Evolutionary conservation across 2,329 filamentous ascomycete species (phyloP).

Genomic region (Pseudomassariella vexata): DNA sequence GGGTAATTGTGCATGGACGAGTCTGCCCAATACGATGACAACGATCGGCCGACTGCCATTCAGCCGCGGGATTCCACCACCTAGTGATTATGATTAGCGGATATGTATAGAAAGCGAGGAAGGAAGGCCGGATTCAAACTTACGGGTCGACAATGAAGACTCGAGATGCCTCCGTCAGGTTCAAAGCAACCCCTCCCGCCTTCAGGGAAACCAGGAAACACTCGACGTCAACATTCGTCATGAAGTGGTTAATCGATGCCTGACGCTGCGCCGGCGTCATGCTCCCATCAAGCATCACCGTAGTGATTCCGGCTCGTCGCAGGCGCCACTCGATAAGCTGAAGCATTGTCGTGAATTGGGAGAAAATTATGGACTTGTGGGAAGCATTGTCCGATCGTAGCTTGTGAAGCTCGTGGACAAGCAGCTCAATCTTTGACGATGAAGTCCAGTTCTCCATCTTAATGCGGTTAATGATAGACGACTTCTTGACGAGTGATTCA

Average conservation of each 20-base stretch:
- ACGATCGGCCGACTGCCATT: constrained; percentile 95
- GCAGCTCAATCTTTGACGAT: constrained; percentile 94
- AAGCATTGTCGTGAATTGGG: constrained; percentile 94
- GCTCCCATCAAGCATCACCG: constrained; percentile 94
- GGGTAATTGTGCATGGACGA: constrained; percentile 87
- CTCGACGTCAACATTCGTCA: constrained; percentile 90
- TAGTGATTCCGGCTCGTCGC: constrained; percentile 93
- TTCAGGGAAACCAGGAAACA: constrained; percentile 96
- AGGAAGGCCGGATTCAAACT: constrained; percentile 33
- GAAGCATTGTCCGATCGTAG: constrained; percentile 88
- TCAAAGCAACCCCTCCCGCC: constrained; percentile 90
- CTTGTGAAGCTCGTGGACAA: constrained; percentile 90
- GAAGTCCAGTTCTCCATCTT: constrained; percentile 99
- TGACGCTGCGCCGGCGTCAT: constrained; percentile 95
- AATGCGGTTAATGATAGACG: constrained; percentile 96
- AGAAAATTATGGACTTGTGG: constrained; percentile 96
- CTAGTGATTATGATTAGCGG: constrained; percentile 33
- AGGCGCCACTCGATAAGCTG: constrained; percentile 96
- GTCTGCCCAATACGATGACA: constrained; percentile 94
- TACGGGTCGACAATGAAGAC: constrained; percentile 96
- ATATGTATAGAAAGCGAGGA: not conserved
- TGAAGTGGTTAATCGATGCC: constrained; percentile 92
- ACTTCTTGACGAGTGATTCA: constrained; percentile 81
- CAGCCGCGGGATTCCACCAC: constrained; percentile 99
- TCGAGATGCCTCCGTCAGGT: constrained; percentile 87